These are phyloP conservation scores for Claviceps sp. DNA, from an alignment of 2,329 filamentous ascomycete genomes.

Conservation along the genomic window DNA sequence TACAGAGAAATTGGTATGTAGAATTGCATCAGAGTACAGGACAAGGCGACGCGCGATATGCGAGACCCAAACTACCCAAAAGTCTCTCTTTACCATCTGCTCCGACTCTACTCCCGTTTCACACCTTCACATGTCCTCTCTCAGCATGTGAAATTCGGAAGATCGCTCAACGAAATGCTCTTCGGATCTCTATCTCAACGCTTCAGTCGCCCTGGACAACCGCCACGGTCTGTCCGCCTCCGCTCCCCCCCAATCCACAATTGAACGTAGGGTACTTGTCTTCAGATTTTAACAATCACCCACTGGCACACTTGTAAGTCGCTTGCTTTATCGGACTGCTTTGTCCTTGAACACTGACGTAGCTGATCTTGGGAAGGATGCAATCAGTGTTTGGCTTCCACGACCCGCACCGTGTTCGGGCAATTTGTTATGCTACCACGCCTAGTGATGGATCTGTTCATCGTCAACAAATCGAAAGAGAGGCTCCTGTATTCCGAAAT, in stretches of 20 bases:
- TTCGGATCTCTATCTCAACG: slow-evolving; percentile 85
- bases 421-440: slow-evolving; percentile 93
- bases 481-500: slow-evolving; percentile 84
- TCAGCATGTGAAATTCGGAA: slow-evolving; percentile 82
- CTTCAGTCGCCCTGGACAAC: slow-evolving; percentile 80
- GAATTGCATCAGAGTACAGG: slow-evolving; percentile 57
- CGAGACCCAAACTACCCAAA: slow-evolving; percentile 58
- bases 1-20: slow-evolving; percentile 77
- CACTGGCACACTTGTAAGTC: slow-evolving; percentile 69
- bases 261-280: slow-evolving; percentile 94
- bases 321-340: neutral
- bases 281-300: slow-evolving; percentile 98
- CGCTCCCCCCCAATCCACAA: slow-evolving; percentile 64
- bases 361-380: slow-evolving; percentile 44
- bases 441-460: slow-evolving; percentile 79
- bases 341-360: neutral
- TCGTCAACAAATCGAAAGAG: slow-evolving; percentile 81
- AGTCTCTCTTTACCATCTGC: slow-evolving; percentile 69
- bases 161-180: slow-evolving; percentile 89
- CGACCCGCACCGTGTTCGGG: slow-evolving; percentile 56
- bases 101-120: slow-evolving; percentile 89
- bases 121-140: slow-evolving; percentile 91
- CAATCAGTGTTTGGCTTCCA: slow-evolving; percentile 96
- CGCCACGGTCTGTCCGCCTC: slow-evolving; percentile 67
- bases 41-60: slow-evolving; percentile 45